Evolutionary conservation across 805 yeast species (phyloP).

Genomic region (Saturnispora silvae): DNA sequence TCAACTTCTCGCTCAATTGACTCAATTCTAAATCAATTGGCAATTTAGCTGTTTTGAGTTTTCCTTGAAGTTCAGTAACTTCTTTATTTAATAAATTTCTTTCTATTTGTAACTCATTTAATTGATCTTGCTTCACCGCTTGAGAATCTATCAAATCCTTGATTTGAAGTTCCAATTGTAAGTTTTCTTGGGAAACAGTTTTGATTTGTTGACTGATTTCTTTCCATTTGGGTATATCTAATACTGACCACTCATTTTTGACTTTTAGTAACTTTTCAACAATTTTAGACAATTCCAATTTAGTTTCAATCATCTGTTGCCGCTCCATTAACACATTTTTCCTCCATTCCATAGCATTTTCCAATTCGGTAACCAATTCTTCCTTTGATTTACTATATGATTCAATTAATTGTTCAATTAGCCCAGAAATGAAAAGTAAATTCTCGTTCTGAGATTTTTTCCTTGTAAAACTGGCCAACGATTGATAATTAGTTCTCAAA

Average conservation of each 20-base stretch:
- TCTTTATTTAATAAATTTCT: conserved; percentile 4
- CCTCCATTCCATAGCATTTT: conserved; percentile 18
- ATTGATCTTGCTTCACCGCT: neutral
- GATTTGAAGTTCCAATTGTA: conserved; percentile 1
- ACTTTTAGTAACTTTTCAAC: conserved; percentile 10
- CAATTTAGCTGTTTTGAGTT: conserved; percentile 2
- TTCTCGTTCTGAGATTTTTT: conserved; percentile 24
- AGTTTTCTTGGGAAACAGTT: neutral
- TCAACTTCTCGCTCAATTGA: conserved; percentile 10
- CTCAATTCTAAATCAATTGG: conserved; percentile 16
- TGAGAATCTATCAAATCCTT: neutral
- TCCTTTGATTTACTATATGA: conserved; percentile 20
- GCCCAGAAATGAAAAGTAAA: conserved; percentile 19
- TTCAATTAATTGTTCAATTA: conserved; percentile 20
- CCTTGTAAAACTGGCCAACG: conserved; percentile 23
- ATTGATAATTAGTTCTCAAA: conserved; percentile 22
- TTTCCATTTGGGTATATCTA: conserved; percentile 8
- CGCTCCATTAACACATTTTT: conserved; percentile 17
- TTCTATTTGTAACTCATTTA: conserved; percentile 3
- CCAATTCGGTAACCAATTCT: conserved; percentile 15
- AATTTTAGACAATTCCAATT: conserved; percentile 14
- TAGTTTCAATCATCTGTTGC: conserved; percentile 17
- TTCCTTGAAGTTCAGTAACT: conserved; percentile 3
- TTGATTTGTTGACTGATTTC: conserved; percentile 2
- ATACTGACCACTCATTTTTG: conserved; percentile 9